phyloP scores from a whole-genome alignment of 257 asterid genomes.

The Perilla frutescens region DNA sequence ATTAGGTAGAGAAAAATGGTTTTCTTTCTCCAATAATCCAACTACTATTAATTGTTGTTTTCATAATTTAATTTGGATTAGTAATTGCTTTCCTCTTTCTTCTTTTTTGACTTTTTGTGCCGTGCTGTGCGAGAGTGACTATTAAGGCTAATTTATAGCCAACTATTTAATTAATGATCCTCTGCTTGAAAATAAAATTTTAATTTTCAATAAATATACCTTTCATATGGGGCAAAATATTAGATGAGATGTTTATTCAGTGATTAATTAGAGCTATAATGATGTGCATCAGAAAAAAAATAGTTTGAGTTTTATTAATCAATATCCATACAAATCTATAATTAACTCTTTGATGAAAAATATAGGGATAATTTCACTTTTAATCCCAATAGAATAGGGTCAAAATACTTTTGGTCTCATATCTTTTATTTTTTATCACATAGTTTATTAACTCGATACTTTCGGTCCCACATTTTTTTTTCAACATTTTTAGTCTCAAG shows the following conservation, averaged over 20 bases:
- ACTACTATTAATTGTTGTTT: conserved; percentile 21
- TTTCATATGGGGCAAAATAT: neutral
- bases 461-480: too few species aligned
- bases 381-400: too few species aligned
- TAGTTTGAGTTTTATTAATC: neutral
- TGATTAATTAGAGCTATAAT: neutral
- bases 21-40: neutral
- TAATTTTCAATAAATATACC: conserved; percentile 14
- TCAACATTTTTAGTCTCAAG: too few species aligned
- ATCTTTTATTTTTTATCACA: too few species aligned
- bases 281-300: neutral
- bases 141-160: conserved; percentile 19
- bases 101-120: conserved; percentile 29
- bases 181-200: neutral
- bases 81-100: conserved; percentile 33
- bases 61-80: conserved; percentile 12
- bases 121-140: conserved; percentile 10
- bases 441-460: too few species aligned
- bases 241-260: neutral
- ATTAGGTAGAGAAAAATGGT: conserved; percentile 20
- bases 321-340: neutral
- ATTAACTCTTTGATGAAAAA: too few species aligned
- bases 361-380: too few species aligned
- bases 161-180: conserved; percentile 12
- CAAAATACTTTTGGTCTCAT: too few species aligned